Evolutionary conservation across 345 rosid species (phyloP), one percentile per base, ranked within the genome.

Genomic region (Eucalyptus curtisii): DNA sequence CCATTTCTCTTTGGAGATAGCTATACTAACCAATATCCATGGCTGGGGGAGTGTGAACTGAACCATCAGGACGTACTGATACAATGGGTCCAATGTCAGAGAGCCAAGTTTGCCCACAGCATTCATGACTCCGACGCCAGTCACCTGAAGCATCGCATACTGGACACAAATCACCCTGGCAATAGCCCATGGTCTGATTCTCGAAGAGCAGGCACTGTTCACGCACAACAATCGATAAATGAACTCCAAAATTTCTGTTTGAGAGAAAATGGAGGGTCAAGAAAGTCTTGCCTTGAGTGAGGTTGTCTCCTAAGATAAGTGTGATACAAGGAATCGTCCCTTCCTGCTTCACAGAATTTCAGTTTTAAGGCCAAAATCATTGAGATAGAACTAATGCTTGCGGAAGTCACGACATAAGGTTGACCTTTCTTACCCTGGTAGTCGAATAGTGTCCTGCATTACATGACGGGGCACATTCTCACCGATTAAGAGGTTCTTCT

Each of bases 1-100:
- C 2, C 79, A 37, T 31, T 7, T 66, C 79, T 31, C 40, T 66
- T 5, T 66, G 42, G 42, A 66, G 42, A 66, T 2, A 66, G 79
- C 31, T 19, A n/a, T 3, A 48, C 52, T 13, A 49, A 97, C 99
- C 98, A 47, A 98, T 97, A 91, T 94, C 96, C 98, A 95, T 95
- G 87, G 98, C 99, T 49, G 99, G 98, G 98, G 99, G 44, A 98
- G 84, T 40, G 97, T 92, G 88, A 94, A 98, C 92, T 98, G 99
- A 90, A 95, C 86, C 99, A 98, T 95, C 71, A 98, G 91, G 81
- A 94, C 97, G 85, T 90, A 98, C 81, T 90, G 95, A 93, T 90
- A 98, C 91, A 98, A 92, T 86, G 96, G 98, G 88, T 95, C 96
- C 1, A 92, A 15, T 20, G 99, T 96, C 87, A 97, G 97, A 87